Evolutionary conservation across 163 green algal genomes (phyloP).

Genomic region (Chlamydomonas reinhardtii): DNA sequence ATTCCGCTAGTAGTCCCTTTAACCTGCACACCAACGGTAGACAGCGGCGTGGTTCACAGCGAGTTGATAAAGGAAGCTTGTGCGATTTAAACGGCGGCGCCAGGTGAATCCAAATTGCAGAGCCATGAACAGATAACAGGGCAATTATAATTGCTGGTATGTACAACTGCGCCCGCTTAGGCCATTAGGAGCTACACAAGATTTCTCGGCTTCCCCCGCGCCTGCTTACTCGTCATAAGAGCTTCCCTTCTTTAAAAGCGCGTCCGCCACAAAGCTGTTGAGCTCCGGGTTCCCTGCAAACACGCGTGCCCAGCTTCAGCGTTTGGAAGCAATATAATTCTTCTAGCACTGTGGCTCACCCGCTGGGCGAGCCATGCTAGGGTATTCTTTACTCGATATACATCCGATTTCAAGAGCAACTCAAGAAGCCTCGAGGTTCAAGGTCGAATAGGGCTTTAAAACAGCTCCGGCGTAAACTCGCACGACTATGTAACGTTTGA

Average conservation of each 20-base stretch:
- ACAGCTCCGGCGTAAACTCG: no score
- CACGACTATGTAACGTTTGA: no score
- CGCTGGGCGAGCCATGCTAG: not conserved
- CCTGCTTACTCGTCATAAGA: constrained; percentile 39
- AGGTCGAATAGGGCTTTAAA: no score
- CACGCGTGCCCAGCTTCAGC: not conserved
- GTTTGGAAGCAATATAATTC: not conserved
- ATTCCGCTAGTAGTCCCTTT: constrained; percentile 13
- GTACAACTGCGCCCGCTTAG: no score
- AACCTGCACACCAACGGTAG: not conserved
- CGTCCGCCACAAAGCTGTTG: not conserved
- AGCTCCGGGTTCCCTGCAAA: constrained; percentile 16
- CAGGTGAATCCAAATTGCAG: no score
- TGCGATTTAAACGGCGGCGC: not conserved
- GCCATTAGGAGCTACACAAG: no score
- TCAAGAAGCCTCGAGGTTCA: no score
- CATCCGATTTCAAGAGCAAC: no score
- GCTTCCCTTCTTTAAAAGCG: not conserved
- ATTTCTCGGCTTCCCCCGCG: not conserved
- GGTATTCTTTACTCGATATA: not conserved
- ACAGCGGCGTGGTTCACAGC: not conserved
- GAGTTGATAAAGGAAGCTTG: not conserved
- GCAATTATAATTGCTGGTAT: no score
- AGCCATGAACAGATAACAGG: no score
- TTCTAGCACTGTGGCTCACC: not conserved